Evolutionary conservation across 768 basidiomycete species (phyloP).

Genomic region (Agrocybe chaxingu): DNA sequence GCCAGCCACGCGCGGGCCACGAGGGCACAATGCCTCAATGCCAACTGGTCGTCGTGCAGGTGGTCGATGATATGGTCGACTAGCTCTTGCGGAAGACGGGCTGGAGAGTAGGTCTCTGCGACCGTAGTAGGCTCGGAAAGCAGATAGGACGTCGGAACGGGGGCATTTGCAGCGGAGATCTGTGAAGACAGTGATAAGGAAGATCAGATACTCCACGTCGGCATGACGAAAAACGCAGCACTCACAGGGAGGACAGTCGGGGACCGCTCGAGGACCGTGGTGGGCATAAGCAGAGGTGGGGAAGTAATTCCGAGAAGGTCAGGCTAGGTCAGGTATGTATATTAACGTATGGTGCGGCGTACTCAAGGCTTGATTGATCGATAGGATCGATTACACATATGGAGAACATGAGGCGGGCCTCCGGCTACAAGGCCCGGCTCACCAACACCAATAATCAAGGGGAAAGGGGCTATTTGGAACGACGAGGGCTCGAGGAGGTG

Average conservation of each 20-base stretch:
- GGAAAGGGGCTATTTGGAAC: constrained; percentile 2
- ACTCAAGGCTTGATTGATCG: constrained; percentile 27
- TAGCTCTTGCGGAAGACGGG: constrained; percentile 40
- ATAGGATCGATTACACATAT: constrained; percentile 25
- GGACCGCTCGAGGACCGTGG: constrained; percentile 5
- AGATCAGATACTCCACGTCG: no score
- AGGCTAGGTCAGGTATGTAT: constrained; percentile 15
- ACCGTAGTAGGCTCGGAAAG: constrained; percentile 6
- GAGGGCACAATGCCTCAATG: constrained; percentile 31
- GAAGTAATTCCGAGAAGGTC: neutral
- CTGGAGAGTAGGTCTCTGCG: constrained; percentile 11
- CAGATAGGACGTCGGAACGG: neutral
- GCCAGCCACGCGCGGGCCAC: constrained; percentile 38
- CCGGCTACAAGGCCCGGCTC: constrained; percentile 16
- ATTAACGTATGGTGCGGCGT: constrained; percentile 22
- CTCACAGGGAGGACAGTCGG: neutral
- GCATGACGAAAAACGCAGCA: no score
- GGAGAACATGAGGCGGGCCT: constrained; percentile 19
- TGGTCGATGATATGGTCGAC: constrained; percentile 47
- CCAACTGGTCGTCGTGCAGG: constrained; percentile 29
- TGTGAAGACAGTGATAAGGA: neutral
- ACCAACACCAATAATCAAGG: constrained; percentile 3
- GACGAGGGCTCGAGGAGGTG: neutral
- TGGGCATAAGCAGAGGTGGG: constrained; percentile 13
- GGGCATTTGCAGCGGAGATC: constrained; percentile 2